Evolutionary conservation across 1,139 yeast species (phyloP).

Genomic region (Kluyveromyces marxianus): DNA sequence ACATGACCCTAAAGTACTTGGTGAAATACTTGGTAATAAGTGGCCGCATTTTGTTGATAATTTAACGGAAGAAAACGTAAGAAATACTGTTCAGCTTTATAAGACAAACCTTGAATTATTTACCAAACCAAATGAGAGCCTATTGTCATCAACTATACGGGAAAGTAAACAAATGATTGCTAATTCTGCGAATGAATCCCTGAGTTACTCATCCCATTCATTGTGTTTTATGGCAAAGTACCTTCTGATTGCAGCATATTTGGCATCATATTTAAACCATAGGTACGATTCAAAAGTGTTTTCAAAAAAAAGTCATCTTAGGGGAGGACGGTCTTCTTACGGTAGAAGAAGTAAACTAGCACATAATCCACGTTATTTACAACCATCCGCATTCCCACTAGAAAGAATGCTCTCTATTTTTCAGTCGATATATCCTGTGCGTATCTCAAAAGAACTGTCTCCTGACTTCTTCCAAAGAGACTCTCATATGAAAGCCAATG

Average conservation of each 20-base stretch:
- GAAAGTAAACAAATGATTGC: neutral
- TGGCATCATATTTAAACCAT: slow-evolving; percentile 64
- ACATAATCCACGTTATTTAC: slow-evolving; percentile 50
- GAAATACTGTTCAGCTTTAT: slow-evolving; percentile 24
- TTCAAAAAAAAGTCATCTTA: slow-evolving; percentile 45
- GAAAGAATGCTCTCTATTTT: slow-evolving; percentile 65
- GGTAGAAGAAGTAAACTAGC: slow-evolving; percentile 39
- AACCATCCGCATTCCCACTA: slow-evolving; percentile 56
- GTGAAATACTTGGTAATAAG: slow-evolving; percentile 27
- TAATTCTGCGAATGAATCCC: slow-evolving; percentile 7
- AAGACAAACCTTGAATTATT: slow-evolving; percentile 19
- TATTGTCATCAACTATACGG: slow-evolving; percentile 5
- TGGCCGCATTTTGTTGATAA: slow-evolving; percentile 22
- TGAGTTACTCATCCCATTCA: slow-evolving; percentile 15
- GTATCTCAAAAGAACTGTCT: slow-evolving; percentile 8
- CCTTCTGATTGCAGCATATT: slow-evolving; percentile 59
- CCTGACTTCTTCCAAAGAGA: slow-evolving; percentile 8
- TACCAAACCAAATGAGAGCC: slow-evolving; percentile 21
- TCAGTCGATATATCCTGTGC: slow-evolving; percentile 44
- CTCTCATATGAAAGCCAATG: slow-evolving; percentile 34
- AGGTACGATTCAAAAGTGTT: slow-evolving; percentile 54
- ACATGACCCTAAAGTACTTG: slow-evolving; percentile 21
- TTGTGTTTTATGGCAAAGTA: slow-evolving; percentile 54
- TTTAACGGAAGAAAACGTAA: slow-evolving; percentile 17
- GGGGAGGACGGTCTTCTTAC: slow-evolving; percentile 35